These are phyloP conservation scores for Antarctomyces pellizariae DNA, from an alignment of 495 filamentous ascomycete species.

Conservation along the genomic window DNA sequence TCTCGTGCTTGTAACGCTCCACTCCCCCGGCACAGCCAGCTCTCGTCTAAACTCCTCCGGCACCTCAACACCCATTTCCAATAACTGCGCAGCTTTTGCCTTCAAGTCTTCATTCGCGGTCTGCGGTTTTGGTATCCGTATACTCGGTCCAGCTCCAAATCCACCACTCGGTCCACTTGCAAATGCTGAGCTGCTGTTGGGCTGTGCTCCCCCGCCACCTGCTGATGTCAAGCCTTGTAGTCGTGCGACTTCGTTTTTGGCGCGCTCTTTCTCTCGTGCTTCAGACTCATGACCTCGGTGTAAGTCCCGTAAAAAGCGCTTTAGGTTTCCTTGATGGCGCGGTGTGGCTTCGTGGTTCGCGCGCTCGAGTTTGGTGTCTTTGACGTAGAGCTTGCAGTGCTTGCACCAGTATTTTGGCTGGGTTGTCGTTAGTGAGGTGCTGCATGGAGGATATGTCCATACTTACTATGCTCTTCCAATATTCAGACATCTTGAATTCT, in stretches of 20 bases:
- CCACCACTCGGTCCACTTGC: conserved; percentile 8
- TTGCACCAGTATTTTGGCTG: conserved; percentile 93
- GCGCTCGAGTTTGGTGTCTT: conserved; percentile 76
- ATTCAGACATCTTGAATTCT: conserved; percentile 54
- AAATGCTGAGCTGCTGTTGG: conserved; percentile 4
- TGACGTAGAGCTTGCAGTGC: conserved; percentile 76
- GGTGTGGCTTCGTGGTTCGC: conserved; percentile 74
- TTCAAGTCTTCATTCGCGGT: conserved; percentile 47
- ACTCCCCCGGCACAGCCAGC: conserved; percentile 79
- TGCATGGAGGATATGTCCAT: not conserved
- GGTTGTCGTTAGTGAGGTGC: conserved; percentile 7
- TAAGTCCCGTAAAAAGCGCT: conserved; percentile 73
- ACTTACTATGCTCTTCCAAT: conserved; percentile 89
- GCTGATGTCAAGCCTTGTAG: conserved; percentile 52
- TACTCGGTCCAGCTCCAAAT: conserved; percentile 9
- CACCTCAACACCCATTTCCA: conserved; percentile 64
- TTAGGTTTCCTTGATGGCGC: conserved; percentile 72
- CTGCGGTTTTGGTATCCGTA: conserved; percentile 11
- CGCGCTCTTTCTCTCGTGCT: conserved; percentile 53
- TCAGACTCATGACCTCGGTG: conserved; percentile 60
- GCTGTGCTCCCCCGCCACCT: conserved; percentile 7
- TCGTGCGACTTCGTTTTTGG: conserved; percentile 67
- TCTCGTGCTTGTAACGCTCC: conserved; percentile 46
- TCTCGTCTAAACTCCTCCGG: conserved; percentile 57
- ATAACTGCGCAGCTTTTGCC: conserved; percentile 65